A percentile compares a stretch with the other conserved stretches of the same genome.
Conservation (phyloP, 331 rosid genomes). For the Arachis monticola region DNA sequence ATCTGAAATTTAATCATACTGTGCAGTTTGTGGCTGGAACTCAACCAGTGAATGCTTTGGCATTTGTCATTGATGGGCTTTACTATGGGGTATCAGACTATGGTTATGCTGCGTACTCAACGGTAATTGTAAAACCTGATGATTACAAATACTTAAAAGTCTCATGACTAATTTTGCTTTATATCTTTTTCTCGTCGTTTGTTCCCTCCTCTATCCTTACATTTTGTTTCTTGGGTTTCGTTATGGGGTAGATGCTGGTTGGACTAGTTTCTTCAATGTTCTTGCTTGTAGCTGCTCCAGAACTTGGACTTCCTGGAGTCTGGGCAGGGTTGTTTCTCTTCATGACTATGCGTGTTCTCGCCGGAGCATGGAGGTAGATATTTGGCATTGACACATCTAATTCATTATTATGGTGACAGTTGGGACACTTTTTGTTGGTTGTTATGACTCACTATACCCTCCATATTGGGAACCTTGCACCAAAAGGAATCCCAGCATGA, state of each 20-base stretch:
- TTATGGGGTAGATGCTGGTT: conserved; percentile 59
- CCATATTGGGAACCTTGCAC: conserved; percentile 1
- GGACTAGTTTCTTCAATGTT: conserved; percentile 70
- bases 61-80: conserved; percentile 93
- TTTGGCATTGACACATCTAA: not conserved
- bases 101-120: conserved; percentile 88
- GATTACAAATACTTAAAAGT: conserved; percentile 8
- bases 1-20: conserved; percentile 31
- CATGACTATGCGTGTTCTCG: conserved; percentile 85
- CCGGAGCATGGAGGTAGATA: conserved; percentile 96
- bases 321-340: conserved; percentile 91
- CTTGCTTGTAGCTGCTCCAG: conserved; percentile 69
- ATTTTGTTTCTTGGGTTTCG: conserved; percentile 22
- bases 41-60: conserved; percentile 93
- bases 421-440: not conserved
- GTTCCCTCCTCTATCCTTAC: not conserved
- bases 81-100: conserved; percentile 96
- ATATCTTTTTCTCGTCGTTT: not conserved
- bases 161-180: not conserved
- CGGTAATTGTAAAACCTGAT: conserved; percentile 54
- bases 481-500: not conserved
- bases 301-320: conserved; percentile 84
- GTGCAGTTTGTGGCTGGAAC: conserved; percentile 94
- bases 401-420: conserved; percentile 17
- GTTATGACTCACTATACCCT: not conserved